These are phyloP conservation scores for Pleurotus giganteus DNA, from an alignment of 768 basidiomycete species.

Conservation along the genomic window DNA sequence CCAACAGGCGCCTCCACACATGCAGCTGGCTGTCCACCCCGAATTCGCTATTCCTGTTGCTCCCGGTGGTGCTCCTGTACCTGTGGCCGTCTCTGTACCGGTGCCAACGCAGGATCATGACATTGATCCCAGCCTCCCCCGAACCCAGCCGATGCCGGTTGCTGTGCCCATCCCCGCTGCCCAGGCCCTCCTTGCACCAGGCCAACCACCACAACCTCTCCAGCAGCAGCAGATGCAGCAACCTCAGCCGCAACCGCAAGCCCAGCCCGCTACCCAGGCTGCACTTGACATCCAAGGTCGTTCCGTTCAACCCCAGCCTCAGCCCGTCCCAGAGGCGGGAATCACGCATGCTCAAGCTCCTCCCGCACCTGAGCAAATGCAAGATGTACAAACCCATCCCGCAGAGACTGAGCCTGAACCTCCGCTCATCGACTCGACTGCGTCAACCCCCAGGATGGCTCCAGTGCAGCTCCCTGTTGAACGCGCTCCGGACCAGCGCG, in stretches of 20 bases:
- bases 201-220: too few relatives aligned
- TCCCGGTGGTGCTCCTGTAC: neutral
- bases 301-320: neutral
- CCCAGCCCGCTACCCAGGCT: too few relatives aligned
- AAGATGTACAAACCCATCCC: neutral
- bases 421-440: too few relatives aligned
- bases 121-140: constrained; percentile 7
- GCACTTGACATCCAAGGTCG: too few relatives aligned
- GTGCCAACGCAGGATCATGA: constrained; percentile 8
- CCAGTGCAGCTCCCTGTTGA: too few relatives aligned
- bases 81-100: neutral
- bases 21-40: neutral
- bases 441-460: too few relatives aligned
- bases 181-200: neutral
- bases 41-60: neutral
- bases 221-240: too few relatives aligned
- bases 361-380: neutral
- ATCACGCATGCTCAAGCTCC: neutral
- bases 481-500: neutral
- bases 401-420: too few relatives aligned
- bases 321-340: neutral
- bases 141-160: neutral
- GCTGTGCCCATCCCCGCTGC: neutral
- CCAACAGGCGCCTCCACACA: neutral
- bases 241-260: neutral